These are phyloP conservation scores for Yamadazyma philogaea DNA, from an alignment of 805 yeast genomes.

Conservation along the genomic window DNA sequence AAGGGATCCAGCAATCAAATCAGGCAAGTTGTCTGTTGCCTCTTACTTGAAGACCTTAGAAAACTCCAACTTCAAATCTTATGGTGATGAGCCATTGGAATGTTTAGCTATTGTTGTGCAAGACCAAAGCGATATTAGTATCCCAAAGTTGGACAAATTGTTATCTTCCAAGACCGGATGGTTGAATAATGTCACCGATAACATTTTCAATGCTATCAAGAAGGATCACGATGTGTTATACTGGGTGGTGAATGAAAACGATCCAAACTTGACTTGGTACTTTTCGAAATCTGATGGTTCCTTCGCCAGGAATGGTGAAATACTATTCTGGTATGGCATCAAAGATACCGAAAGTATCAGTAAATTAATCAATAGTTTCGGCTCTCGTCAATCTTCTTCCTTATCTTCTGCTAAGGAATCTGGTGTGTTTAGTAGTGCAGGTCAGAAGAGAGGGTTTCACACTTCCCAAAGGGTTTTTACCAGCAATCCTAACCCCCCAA, in stretches of 20 bases:
- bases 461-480: conserved; percentile 29
- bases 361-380: conserved; percentile 55
- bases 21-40: conserved; percentile 74
- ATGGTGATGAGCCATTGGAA: conserved; percentile 94
- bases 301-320: conserved; percentile 81
- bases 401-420: conserved; percentile 40
- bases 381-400: conserved; percentile 30
- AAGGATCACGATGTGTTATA: conserved; percentile 71
- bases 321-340: conserved; percentile 93
- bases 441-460: conserved; percentile 53
- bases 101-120: conserved; percentile 79
- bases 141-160: conserved; percentile 80
- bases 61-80: conserved; percentile 60
- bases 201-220: conserved; percentile 78
- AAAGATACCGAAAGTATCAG: conserved; percentile 57
- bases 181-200: conserved; percentile 96
- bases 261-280: conserved; percentile 87
- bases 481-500: conserved; percentile 68
- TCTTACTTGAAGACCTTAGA: conserved; percentile 75
- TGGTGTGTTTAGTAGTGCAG: conserved; percentile 46
- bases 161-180: conserved; percentile 87
- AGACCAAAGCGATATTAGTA: conserved; percentile 32
- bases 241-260: conserved; percentile 91
- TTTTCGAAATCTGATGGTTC: conserved; percentile 94
- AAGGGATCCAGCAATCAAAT: conserved; percentile 70